Base-by-base conservation (phyloP, 2,329 filamentous ascomycete species). In the Emergomyces pasteurianus region DNA sequence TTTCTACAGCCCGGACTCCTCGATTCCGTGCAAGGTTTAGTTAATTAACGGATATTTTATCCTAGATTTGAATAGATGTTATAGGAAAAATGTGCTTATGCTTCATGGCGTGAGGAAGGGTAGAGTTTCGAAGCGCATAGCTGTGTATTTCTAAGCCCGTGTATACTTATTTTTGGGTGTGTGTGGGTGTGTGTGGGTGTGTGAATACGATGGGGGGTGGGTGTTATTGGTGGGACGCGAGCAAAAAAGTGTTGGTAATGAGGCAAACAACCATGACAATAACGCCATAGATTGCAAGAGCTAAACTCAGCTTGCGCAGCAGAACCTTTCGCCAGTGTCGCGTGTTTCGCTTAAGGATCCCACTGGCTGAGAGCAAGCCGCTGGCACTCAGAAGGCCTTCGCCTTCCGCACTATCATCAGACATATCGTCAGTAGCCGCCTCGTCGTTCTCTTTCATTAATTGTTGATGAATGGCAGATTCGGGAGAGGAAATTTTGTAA, bases 401-500 rank as follows among this genome's bases (percentile, higher is more conserved):
- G 47, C 72, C 70, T 38, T 57, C 59, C 43, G 56, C 60, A 16
- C 64, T 61, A n/a, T 69, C 67, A 0, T 73, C 70, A 10, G 70
- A 70, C 9, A 69, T 67, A 34, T 68, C 68, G 16, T 74, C 72
- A 36, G 75, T 70, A 63, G 80, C 80, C 55, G 80, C 80, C 56
- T 88, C 87, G 67, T 97, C 94, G 66, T 96, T 90, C 69, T 94
- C 91, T 73, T 97, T 97, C 64, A 90, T 79, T 10, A 97, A 79
- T 16, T 88, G 84, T 72, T 96, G 92, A 68, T 96, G 91, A 64
- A 92, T 85, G 34, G 86, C 82, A 52, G 89, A 92, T 60, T 96
- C 88, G 0, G 94, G 94, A 28, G 90, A 86, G 14, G 90, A 95
- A 63, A 99, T 97, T 75, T 97, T 97, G 78, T 97, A 99, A 75